Evolutionary conservation across 306 rosid species (phyloP), one percentile per base, ranked within the genome.

Genomic region (Pterocarpus macrocarpus): DNA sequence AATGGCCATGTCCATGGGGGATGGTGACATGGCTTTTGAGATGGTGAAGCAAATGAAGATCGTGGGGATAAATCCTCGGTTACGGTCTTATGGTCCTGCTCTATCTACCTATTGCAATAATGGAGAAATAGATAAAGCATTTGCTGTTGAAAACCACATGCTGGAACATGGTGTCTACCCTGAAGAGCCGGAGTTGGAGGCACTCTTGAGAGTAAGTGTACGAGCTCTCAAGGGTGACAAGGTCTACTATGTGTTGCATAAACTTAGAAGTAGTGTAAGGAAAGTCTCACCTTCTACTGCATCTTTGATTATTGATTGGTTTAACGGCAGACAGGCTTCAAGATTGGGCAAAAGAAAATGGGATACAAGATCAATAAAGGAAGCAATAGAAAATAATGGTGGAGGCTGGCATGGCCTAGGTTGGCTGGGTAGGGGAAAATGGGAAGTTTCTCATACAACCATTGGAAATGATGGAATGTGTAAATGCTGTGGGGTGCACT

Each of bases 361-460:
- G 97, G 90, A 91, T 80, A 69, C 71, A 76, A 63, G 76, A 11
- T 67, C 35, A 61, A 86, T 91, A 72, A 81, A 77, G 86, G 86
- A 88, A 78, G 91, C 89, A 17, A 90, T 89, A 8, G 89, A 82
- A 73, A 93, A 90, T 88, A 87, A 91, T 80, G 99, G 99, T 80
- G 99, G 99, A 69, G 98, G 99, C 16, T 93, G 99, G 99, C 98
- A 93, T 79, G 99, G 99, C 35, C 88, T 80, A 65, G 99, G 98
- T 55, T 95, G 98, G 99, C 87, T 95, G 85, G 95, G 98, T 64
- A 93, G 84, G 74, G 99, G 99, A 61, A 90, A 86, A 75, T 95
- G 99, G 99, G 81, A 81, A 38, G 87, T 88, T 76, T 72, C 53
- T 61, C 76, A 44, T 53, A 82, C 99, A 33, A 85, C 78, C 68